Conservation (phyloP, 1,284 basidiomycete genomes). For the Grifola frondosa region DNA sequence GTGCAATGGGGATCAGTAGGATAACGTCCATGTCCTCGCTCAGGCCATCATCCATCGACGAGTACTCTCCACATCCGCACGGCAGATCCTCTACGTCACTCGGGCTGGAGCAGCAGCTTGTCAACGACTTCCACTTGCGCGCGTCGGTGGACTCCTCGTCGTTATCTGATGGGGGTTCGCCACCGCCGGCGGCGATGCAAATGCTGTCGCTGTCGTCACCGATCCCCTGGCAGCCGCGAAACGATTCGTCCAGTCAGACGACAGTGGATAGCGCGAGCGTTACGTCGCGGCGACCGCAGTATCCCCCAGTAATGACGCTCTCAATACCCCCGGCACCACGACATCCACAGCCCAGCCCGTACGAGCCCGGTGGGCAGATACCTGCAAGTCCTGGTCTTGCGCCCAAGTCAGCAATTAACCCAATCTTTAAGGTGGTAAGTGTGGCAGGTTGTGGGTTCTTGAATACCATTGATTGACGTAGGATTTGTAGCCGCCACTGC, state of each 20-base stretch:
- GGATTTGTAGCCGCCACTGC: constrained; percentile 50
- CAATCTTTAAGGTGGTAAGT: constrained; percentile 90
- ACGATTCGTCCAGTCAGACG: constrained; percentile 22
- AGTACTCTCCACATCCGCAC: constrained; percentile 70
- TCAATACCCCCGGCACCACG: constrained; percentile 52
- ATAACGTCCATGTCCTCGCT: constrained; percentile 77
- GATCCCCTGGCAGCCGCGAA: constrained; percentile 36
- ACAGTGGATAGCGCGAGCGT: constrained; percentile 27
- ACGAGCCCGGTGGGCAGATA: constrained; percentile 31
- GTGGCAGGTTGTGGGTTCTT: constrained; percentile 1
- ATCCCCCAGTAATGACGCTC: constrained; percentile 31
- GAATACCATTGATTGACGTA: constrained; percentile 17
- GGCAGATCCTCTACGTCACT: constrained; percentile 80
- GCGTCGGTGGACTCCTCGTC: constrained; percentile 68
- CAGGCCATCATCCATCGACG: constrained; percentile 65
- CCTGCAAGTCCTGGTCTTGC: constrained; percentile 53
- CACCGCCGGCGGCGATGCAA: constrained; percentile 63
- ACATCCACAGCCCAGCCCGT: constrained; percentile 34
- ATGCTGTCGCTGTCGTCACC: constrained; percentile 67
- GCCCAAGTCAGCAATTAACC: constrained; percentile 75
- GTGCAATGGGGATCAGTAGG: constrained; percentile 63
- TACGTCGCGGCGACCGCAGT: constrained; percentile 22
- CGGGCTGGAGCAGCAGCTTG: constrained; percentile 78
- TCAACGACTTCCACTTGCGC: constrained; percentile 73
- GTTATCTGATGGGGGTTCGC: constrained; percentile 61